Percentiles rank a stretch among this genome's conserved stretches.
Conservation (phyloP, 148 eudicot species). For the Polygonum aviculare region DNA sequence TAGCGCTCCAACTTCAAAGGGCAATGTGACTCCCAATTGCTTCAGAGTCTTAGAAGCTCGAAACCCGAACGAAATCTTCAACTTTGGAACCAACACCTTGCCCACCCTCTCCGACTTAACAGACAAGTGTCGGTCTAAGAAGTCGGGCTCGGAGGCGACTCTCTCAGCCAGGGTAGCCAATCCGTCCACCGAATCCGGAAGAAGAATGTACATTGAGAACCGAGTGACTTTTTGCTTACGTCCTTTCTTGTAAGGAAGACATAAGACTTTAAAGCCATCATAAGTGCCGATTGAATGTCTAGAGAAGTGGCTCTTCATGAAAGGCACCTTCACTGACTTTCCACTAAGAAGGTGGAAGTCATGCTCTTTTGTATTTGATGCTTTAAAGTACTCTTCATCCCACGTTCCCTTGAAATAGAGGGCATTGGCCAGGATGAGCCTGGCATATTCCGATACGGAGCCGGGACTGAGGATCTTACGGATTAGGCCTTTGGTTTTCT, state of each 20-base stretch:
- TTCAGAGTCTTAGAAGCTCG: slow-evolving; percentile 58
- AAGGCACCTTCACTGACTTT: slow-evolving; percentile 51
- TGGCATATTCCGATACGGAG: not conserved
- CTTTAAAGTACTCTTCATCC: slow-evolving; percentile 41
- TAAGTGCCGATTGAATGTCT: slow-evolving; percentile 29
- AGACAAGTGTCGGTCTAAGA: slow-evolving; percentile 46
- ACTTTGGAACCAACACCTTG: slow-evolving; percentile 52
- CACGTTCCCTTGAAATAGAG: slow-evolving; percentile 82
- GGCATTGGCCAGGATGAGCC: slow-evolving; percentile 43
- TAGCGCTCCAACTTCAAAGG: slow-evolving; percentile 52
- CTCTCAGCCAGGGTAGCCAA: slow-evolving; percentile 40
- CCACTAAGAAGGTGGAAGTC: slow-evolving; percentile 63
- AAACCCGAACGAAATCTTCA: slow-evolving; percentile 63
- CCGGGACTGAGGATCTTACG: slow-evolving; percentile 61
- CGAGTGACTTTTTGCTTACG: slow-evolving; percentile 6
- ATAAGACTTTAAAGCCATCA: slow-evolving; percentile 62
- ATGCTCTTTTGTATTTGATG: slow-evolving; percentile 44
- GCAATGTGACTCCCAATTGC: slow-evolving; percentile 42
- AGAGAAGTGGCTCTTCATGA: slow-evolving; percentile 60
- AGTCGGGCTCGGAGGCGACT: slow-evolving; percentile 39
- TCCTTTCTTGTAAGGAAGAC: slow-evolving; percentile 59
- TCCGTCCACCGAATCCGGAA: slow-evolving; percentile 69
- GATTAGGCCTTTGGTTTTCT: slow-evolving; percentile 40
- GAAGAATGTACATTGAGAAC: slow-evolving; percentile 65
- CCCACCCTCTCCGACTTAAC: slow-evolving; percentile 36